Conservation (phyloP, 257 asterid species). For the Nyctanthes arbortristis region DNA sequence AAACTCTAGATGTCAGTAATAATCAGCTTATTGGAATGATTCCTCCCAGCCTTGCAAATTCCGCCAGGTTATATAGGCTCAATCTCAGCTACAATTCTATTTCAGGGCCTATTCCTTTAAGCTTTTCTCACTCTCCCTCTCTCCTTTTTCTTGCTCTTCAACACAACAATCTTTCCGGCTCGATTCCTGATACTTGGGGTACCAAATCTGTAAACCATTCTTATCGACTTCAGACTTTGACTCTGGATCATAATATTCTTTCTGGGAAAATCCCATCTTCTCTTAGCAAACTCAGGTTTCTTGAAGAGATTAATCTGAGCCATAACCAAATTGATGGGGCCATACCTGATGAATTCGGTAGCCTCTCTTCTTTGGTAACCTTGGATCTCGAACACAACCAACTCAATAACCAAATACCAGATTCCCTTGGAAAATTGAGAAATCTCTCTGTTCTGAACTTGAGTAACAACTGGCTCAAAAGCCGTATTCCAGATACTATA, state of each 20-base stretch:
- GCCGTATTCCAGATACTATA: conserved; percentile 54
- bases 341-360: conserved; percentile 48
- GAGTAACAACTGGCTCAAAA: conserved; percentile 50
- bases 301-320: conserved; percentile 50
- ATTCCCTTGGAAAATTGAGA: conserved; percentile 29
- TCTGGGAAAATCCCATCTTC: conserved; percentile 67
- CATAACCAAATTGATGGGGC: conserved; percentile 50
- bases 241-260: conserved; percentile 57
- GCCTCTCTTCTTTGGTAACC: conserved; percentile 38
- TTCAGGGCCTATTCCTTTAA: conserved; percentile 69
- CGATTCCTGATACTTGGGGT: conserved; percentile 63
- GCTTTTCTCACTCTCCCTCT: conserved; percentile 45
- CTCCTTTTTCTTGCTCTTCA: conserved; percentile 79
- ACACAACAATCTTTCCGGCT: conserved; percentile 70
- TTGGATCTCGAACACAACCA: conserved; percentile 44
- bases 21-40: conserved; percentile 60
- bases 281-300: conserved; percentile 43
- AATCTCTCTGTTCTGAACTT: conserved; percentile 52
- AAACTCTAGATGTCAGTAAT: conserved; percentile 79
- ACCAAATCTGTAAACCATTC: conserved; percentile 18
- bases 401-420: conserved; percentile 51
- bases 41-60: conserved; percentile 53
- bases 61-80: conserved; percentile 62
- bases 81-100: conserved; percentile 73
- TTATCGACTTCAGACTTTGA: conserved; percentile 45